Conservation (phyloP, 225 moss, liverwort and hornwort species). For the Antitrichia curtipendula region DNA sequence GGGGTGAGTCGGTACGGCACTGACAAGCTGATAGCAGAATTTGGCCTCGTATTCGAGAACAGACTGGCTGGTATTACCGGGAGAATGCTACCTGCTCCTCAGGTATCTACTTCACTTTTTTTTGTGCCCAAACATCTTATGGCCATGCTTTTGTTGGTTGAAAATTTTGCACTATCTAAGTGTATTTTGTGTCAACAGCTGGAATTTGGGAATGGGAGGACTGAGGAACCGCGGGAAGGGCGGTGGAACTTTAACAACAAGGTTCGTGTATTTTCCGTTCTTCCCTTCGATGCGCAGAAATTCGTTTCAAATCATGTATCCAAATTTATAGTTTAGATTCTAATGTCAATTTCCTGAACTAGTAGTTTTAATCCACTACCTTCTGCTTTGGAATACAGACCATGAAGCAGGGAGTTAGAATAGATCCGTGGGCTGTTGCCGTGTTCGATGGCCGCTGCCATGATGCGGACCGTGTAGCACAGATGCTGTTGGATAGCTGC, state of each 20-base stretch:
- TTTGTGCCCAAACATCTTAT: background rate
- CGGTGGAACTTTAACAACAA: conserved; percentile 87
- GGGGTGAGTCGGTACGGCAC: conserved; percentile 32
- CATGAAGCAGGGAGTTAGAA: conserved; percentile 33
- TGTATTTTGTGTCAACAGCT: conserved; percentile 26
- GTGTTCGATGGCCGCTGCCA: conserved; percentile 38
- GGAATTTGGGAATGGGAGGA: conserved; percentile 52
- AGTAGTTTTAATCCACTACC: too few species aligned
- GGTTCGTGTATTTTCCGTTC: conserved; percentile 9
- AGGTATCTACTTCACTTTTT: conserved; percentile 7
- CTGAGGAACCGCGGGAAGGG: conserved; percentile 59
- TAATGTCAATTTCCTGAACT: background rate
- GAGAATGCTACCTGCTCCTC: conserved; percentile 57
- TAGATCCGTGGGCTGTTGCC: conserved; percentile 63
- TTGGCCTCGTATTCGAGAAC: conserved; percentile 40
- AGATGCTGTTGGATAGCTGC: conserved; percentile 41
- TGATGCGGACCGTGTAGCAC: conserved; percentile 22
- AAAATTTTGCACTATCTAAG: background rate
- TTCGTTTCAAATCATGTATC: background rate
- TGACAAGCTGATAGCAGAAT: conserved; percentile 53
- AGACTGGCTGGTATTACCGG: conserved; percentile 37
- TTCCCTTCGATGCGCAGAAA: background rate
- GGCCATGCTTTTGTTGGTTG: background rate
- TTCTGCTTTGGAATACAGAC: conserved; percentile 22
- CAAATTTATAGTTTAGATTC: background rate